phyloP scores from a whole-genome alignment of 306 rosid genomes.

The Cercis canadensis region DNA sequence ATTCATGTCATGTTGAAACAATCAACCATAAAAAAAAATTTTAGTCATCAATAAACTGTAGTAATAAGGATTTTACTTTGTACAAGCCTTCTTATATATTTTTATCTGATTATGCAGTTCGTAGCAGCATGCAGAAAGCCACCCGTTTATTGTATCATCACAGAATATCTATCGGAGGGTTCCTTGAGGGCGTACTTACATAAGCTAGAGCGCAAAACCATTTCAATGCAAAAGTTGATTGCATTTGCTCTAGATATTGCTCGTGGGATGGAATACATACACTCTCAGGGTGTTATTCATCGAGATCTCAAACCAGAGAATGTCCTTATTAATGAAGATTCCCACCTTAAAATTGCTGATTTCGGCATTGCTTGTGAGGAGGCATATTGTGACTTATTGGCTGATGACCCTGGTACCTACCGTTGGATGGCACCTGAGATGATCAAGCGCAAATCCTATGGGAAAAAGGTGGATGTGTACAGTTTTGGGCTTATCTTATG shows the following conservation, averaged over 20 bases:
- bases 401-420: conserved; percentile 93
- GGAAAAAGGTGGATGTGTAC: conserved; percentile 90
- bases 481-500: conserved; percentile 91
- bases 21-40: too few species aligned
- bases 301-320: conserved; percentile 97
- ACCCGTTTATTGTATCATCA: conserved; percentile 79
- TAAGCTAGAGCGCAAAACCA: conserved; percentile 65
- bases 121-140: conserved; percentile 86
- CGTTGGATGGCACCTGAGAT: conserved; percentile 99
- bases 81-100: too few species aligned
- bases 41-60: too few species aligned
- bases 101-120: conserved; percentile 64
- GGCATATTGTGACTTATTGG: conserved; percentile 70
- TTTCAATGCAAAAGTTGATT: conserved; percentile 61
- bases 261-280: conserved; percentile 91
- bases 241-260: conserved; percentile 81
- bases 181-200: conserved; percentile 87
- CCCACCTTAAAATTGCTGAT: conserved; percentile 85
- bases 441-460: conserved; percentile 85
- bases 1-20: conserved; percentile 45
- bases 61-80: background rate
- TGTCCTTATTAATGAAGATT: conserved; percentile 65
- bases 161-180: conserved; percentile 84
- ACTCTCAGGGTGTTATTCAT: conserved; percentile 84
- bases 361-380: conserved; percentile 94